Evolutionary conservation across 192 early-diverging fungal genomes (phyloP).

Genomic region (Backusella psychrophila): DNA sequence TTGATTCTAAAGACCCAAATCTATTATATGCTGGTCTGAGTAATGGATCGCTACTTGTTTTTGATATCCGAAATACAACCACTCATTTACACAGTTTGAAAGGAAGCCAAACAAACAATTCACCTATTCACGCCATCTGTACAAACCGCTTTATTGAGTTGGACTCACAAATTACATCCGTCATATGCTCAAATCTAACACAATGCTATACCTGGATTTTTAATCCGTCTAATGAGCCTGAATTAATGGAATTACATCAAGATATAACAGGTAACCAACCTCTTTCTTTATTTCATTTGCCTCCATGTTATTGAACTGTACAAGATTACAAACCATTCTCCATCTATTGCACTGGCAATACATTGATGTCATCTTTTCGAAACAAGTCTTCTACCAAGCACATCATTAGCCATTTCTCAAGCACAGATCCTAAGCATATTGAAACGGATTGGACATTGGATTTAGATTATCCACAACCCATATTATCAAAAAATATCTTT

Average conservation of each 20-base stretch:
- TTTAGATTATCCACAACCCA: not conserved
- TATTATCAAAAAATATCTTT: not conserved
- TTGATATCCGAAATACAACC: conserved; percentile 24
- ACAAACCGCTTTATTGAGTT: not conserved
- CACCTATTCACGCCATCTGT: not conserved
- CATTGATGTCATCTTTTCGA: not conserved
- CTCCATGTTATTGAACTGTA: too few relatives aligned
- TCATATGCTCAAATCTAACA: not conserved
- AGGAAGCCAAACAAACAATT: not conserved
- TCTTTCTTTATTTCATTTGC: too few relatives aligned
- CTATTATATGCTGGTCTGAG: conserved; percentile 19
- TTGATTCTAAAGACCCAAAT: conserved; percentile 16
- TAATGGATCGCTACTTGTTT: conserved; percentile 19
- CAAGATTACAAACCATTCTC: not conserved
- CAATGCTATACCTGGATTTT: not conserved
- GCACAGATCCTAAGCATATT: not conserved
- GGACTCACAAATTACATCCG: not conserved
- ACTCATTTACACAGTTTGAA: not conserved
- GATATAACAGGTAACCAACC: not conserved
- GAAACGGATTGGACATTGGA: not conserved
- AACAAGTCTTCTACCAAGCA: conserved; percentile 1
- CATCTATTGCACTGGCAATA: not conserved
- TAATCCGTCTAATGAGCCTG: not conserved
- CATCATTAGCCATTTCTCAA: not conserved
- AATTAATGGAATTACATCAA: not conserved